Base-by-base conservation (phyloP, 2,329 filamentous ascomycete species). In the Colletotrichum tropicale region DNA sequence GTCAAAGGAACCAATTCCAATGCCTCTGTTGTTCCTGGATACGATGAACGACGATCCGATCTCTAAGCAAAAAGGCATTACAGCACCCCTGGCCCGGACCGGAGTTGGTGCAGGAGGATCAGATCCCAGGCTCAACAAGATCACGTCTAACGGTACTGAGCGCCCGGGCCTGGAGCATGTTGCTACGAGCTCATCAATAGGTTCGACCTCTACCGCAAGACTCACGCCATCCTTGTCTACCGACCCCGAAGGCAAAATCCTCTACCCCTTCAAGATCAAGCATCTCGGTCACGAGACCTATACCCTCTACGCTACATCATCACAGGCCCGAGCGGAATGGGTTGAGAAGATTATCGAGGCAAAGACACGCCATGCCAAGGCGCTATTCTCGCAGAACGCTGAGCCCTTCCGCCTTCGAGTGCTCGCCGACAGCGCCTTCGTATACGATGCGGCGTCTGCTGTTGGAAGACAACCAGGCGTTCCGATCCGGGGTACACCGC, bases 251-350 rank as follows among this genome's bases (percentile, higher is more conserved):
- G 93, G 95, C 81, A 95, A 93, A 83, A 94, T 97, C 61, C 86
- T 99, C 80, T 99, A 96, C 82, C 97, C 98, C 0, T 99, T 99
- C 91, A 93, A 93, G 78, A 92, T 99, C 82, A 98, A 98, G 86
- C 97, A 99, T 86, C 90, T 99, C 24, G 97, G 98, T 15, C 95
- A 98, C 64, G 96, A 98, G 79, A 93, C 95, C 1, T 98, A 98
- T 83, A 98, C 94, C 0, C 88, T 99, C 3, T 98, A 98, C 83
- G 96, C 96, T 0, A 91, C 93, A 8, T 94, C 92, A 3, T 91
- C 93, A 4, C 90, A 93, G 76, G 94, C 93, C 80, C 91, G 97
- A 73, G 89, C 92, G 77, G 95, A 98, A 65, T 99, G 98, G 98
- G 98, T 95, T 81, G 92, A 93, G 78, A 98, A 96, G 85, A 98